Evolutionary conservation across 257 asterid genomes (phyloP).

Genomic region (Ilex aquifolium): DNA sequence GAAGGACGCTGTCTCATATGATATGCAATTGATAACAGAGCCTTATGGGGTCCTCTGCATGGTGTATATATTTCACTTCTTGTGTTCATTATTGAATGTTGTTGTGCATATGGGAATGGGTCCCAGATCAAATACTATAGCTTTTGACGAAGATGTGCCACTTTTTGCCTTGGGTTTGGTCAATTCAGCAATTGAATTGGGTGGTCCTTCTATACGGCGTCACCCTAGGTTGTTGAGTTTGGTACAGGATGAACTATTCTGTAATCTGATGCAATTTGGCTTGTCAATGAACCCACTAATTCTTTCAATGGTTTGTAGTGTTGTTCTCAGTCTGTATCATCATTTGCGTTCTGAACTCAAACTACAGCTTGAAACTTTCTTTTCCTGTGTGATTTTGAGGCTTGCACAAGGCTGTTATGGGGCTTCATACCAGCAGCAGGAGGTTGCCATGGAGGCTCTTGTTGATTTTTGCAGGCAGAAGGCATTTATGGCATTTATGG

Average conservation of each 20-base stretch:
- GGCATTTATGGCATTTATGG: constrained; percentile 79
- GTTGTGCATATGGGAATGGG: constrained; percentile 76
- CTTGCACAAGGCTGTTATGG: constrained; percentile 90
- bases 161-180: constrained; percentile 87
- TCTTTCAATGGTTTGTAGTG: constrained; percentile 92
- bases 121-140: constrained; percentile 69
- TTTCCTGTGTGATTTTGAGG: constrained; percentile 90
- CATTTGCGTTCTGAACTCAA: constrained; percentile 77
- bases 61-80: constrained; percentile 92
- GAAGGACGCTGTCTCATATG: constrained; percentile 74
- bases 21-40: constrained; percentile 71
- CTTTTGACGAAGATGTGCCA: constrained; percentile 94
- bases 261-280: constrained; percentile 91
- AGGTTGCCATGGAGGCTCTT: constrained; percentile 97
- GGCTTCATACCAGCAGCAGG: constrained; percentile 95
- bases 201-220: constrained; percentile 64
- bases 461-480: constrained; percentile 97
- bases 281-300: constrained; percentile 84
- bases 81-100: constrained; percentile 80
- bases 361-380: constrained; percentile 94
- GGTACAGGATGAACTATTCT: constrained; percentile 89
- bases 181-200: constrained; percentile 87
- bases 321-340: constrained; percentile 81
- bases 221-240: constrained; percentile 85
- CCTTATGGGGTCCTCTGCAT: constrained; percentile 96